These are phyloP conservation scores for Pholiota conissans DNA, from an alignment of 768 basidiomycete species.

Conservation along the genomic window DNA sequence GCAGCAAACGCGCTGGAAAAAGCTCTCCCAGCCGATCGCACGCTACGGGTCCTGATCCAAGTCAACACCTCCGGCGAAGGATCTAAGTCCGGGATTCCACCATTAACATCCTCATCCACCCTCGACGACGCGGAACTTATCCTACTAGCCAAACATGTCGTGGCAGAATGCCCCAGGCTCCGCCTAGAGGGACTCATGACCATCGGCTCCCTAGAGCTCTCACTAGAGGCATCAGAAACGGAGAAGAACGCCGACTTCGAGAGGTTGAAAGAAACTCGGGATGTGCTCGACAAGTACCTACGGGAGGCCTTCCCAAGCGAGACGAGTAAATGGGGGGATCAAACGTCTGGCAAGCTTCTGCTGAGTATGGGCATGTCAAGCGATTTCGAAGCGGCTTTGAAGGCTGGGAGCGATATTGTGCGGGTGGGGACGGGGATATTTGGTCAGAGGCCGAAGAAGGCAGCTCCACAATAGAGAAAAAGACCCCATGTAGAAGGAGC, in stretches of 20 bases:
- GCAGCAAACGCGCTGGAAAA: conserved; percentile 80
- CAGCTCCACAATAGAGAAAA: conserved; percentile 6
- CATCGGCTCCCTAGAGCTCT: conserved; percentile 82
- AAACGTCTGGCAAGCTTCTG: conserved; percentile 46
- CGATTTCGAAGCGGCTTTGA: conserved; percentile 87
- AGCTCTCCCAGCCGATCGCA: conserved; percentile 56
- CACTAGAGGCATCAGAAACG: conserved; percentile 49
- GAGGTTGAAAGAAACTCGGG: conserved; percentile 61
- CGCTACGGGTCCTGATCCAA: conserved; percentile 83
- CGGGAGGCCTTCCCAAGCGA: conserved; percentile 22
- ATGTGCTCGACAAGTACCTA: conserved; percentile 52
- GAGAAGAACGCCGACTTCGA: conserved; percentile 73
- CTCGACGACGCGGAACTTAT: conserved; percentile 50
- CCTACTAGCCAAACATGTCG: conserved; percentile 68
- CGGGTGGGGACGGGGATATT: conserved; percentile 92
- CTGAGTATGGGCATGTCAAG: conserved; percentile 98
- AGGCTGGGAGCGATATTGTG: conserved; percentile 83
- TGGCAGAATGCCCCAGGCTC: conserved; percentile 72
- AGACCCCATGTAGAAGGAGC: neutral
- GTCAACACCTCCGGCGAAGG: conserved; percentile 96
- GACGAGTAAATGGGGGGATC: conserved; percentile 46
- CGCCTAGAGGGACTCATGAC: conserved; percentile 92
- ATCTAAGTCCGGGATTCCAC: conserved; percentile 81
- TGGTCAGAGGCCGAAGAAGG: conserved; percentile 65
- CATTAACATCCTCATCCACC: conserved; percentile 41